Evolutionary conservation across 2,329 filamentous ascomycete genomes (phyloP), one percentile per base, ranked within the genome.

Genomic region (Dactylellina sp.): DNA sequence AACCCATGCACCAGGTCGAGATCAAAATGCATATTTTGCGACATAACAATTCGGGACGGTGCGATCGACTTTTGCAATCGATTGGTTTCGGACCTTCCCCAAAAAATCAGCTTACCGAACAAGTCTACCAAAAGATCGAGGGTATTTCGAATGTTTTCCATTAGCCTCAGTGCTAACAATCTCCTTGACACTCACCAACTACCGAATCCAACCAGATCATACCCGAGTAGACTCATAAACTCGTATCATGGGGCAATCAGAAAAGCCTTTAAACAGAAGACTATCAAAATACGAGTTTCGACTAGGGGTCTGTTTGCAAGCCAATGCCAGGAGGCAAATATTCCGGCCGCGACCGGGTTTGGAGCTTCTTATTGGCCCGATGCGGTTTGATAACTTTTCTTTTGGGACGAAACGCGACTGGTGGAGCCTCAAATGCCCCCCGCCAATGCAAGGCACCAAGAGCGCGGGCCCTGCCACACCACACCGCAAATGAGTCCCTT

Each of bases 381-480:
- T 25, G 35, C 20, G 32, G 25, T 57, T 44, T 55, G 25, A 32
- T 32, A 32, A 25, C 32, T 12, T 35, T 60, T 60, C 40, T 25
- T 37, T 60, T 60, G 46, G 25, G 28, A 32, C 50, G 20, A 66
- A 66, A 60, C 63, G 50, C 50, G 42, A 47, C 18, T 28, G 25
- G 56, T 61, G 55, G 64, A 62, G 56, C 56, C 64, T 55, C 56
- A 53, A 32, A 25, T 16, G 9, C 18, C 25, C n/a, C 47, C 46
- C 56, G 56, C 64, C 56, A 70, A 70, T 62, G 64, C 49, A 55
- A 62, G 64, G 64, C 55, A 70, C 64, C 64, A 40, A 68, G 52
- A 14, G 35, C 22, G 22, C 35, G 12, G 40, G 61, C 44, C 53
- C n/a, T n/a, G n/a, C n/a, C n/a, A n/a, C n/a, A n/a, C n/a, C n/a